Conservation (phyloP, 2,329 filamentous ascomycete species). For the Hypomyces rosellus region DNA sequence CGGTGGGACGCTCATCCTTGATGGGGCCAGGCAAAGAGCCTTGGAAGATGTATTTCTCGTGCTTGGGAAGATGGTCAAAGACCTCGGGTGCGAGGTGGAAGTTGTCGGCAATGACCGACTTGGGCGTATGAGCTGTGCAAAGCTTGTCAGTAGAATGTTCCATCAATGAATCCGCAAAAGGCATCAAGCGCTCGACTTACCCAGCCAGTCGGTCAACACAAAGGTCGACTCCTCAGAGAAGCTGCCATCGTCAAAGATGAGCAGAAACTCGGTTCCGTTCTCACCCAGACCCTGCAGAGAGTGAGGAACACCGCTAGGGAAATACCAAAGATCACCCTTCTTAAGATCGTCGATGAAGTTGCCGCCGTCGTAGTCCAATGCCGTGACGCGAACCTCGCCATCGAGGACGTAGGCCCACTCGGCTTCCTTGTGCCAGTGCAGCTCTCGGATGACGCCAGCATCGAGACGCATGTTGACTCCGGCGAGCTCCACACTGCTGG, state of each 20-base stretch:
- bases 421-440: slow-evolving; percentile 77
- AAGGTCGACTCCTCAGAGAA: slow-evolving; percentile 63
- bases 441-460: slow-evolving; percentile 64
- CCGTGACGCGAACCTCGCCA: slow-evolving; percentile 64
- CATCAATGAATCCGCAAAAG: not conserved
- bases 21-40: slow-evolving; percentile 59
- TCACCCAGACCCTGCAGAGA: slow-evolving; percentile 65
- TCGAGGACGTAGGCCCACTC: slow-evolving; percentile 73
- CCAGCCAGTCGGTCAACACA: slow-evolving; percentile 66
- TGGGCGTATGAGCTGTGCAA: slow-evolving; percentile 58
- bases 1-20: slow-evolving; percentile 56
- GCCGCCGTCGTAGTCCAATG: slow-evolving; percentile 67
- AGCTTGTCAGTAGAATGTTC: not conserved
- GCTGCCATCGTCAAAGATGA: slow-evolving; percentile 43
- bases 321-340: slow-evolving; percentile 76
- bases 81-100: slow-evolving; percentile 66
- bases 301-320: slow-evolving; percentile 70
- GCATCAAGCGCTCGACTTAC: slow-evolving; percentile 29
- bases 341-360: slow-evolving; percentile 71
- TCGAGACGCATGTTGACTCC: slow-evolving; percentile 75
- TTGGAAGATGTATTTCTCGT: slow-evolving; percentile 73
- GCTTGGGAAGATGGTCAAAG: slow-evolving; percentile 59
- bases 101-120: slow-evolving; percentile 66
- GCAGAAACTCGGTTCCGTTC: slow-evolving; percentile 49
- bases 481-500: slow-evolving; percentile 62